Evolutionary conservation across 805 yeast genomes (phyloP), one percentile per base, ranked within the genome.

Genomic region (Saccharomyces jurei): DNA sequence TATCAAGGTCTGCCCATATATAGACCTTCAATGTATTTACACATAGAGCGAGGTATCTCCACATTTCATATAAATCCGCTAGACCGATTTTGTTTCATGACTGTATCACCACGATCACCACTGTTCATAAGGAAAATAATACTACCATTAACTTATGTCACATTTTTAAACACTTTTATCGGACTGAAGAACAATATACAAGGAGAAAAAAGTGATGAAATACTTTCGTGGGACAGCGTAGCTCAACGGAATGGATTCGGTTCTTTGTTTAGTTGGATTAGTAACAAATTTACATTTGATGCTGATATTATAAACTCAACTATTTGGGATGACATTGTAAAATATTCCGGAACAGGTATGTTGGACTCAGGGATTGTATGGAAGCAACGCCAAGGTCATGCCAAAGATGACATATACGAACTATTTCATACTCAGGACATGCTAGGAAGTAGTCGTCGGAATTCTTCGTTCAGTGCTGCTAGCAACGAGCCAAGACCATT

Each of bases 71-170:
- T 66, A 13, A 66, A 66, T 47, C 70, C 70, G 2, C 50, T 62
- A 46, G 67, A 68, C 54, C 58, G 57, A 36, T 56, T 63, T 27
- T 66, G 70, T 53, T 63, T 88, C 69, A 87, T 92, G 57, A 88
- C 88, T 36, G 83, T 75, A 56, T 87, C 78, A 70, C 90, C 97
- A 62, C 87, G 96, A 1, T 94, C 89, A 1, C 96, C 97, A 58
- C 87, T 84, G 8, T 87, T 88, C 54, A 90, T 87, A 56, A 96
- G 80, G 74, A 92, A 90, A 50, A 54, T 65, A 6, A 55, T 58
- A 36, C 27, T 67, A 14, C 62, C 68, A 6, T 51, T 52, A 52
- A 51, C 54, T 1, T 67, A 56, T 49, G 57, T 61, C 22, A 54
- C 57, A 14, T 67, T 61, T 53, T 57, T 63, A 26, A 49, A 54